Conservation (phyloP, 495 filamentous ascomycete genomes). For the Neurospora sp. region DNA sequence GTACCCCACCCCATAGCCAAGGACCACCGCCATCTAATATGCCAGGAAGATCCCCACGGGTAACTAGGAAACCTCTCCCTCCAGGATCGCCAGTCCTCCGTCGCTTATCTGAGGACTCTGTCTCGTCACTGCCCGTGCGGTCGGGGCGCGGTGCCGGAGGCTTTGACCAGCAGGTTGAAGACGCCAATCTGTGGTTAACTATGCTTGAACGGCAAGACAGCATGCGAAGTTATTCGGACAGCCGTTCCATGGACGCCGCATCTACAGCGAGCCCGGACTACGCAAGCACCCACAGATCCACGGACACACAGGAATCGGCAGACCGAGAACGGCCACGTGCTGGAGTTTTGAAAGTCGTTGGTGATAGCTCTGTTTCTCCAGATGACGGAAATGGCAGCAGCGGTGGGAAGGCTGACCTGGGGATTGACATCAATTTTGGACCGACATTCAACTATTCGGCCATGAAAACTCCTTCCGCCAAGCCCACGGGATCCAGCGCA, state of each 20-base stretch:
- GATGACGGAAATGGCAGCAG: not conserved
- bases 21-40: conserved; percentile 14
- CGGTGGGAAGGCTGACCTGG: not conserved
- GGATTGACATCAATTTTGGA: conserved; percentile 69
- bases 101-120: conserved; percentile 16
- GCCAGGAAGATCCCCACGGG: conserved; percentile 23
- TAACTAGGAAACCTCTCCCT: conserved; percentile 55
- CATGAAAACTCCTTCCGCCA: conserved; percentile 11
- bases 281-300: conserved; percentile 58
- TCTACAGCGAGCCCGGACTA: conserved; percentile 48
- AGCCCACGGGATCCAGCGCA: conserved; percentile 17
- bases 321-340: conserved; percentile 56
- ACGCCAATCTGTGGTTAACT: conserved; percentile 41
- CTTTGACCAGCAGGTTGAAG: conserved; percentile 51
- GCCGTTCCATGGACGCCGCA: conserved; percentile 37
- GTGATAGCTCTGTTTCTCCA: conserved; percentile 36
- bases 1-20: conserved; percentile 26
- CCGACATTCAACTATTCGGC: conserved; percentile 61
- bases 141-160: conserved; percentile 47
- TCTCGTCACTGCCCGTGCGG: conserved; percentile 13
- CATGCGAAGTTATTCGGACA: conserved; percentile 27
- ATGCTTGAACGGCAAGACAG: conserved; percentile 20
- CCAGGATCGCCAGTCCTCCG: conserved; percentile 29
- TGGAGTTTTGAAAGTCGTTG: conserved; percentile 75
- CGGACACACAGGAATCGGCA: conserved; percentile 49